Conservation (phyloP, 73 alveolate genomes). For the Tetrahymena malaccensis region DNA sequence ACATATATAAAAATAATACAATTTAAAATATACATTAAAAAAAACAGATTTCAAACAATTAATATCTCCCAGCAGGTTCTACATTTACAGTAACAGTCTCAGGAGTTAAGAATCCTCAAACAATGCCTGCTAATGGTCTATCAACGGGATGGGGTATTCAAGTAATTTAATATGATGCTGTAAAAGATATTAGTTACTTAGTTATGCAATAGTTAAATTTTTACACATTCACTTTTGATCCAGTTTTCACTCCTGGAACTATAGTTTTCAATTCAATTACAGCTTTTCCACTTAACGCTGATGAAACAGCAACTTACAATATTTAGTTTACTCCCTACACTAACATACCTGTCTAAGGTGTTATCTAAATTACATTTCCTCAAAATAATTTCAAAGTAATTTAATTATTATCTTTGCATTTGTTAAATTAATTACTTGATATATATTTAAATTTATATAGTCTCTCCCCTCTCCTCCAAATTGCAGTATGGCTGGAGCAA, state of each 20-base stretch:
- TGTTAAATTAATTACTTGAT: background rate
- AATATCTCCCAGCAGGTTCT: background rate
- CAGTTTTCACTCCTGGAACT: slow-evolving; percentile 17
- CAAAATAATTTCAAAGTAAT: background rate
- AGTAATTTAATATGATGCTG: background rate
- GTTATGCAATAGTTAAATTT: slow-evolving; percentile 6
- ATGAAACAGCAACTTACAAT: slow-evolving; percentile 15
- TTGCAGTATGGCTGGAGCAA: slow-evolving; percentile 27
- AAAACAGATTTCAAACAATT: background rate
- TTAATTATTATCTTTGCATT: background rate
- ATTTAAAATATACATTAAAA: background rate
- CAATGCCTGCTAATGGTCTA: slow-evolving; percentile 7
- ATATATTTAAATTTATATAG: too few relatives aligned
- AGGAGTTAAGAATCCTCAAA: slow-evolving; percentile 22
- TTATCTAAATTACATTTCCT: slow-evolving; percentile 21
- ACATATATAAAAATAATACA: background rate
- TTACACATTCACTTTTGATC: slow-evolving; percentile 10
- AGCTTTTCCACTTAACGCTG: slow-evolving; percentile 29
- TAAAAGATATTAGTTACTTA: background rate
- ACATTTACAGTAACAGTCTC: slow-evolving; percentile 6
- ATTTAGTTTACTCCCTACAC: slow-evolving; percentile 33
- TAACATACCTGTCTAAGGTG: slow-evolving; percentile 24
- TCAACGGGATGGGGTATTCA: background rate
- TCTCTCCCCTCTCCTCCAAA: slow-evolving; percentile 22
- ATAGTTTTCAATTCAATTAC: slow-evolving; percentile 25